These are phyloP conservation scores for Yarrowia sp. DNA, from an alignment of 805 yeast species.

Conservation along the genomic window DNA sequence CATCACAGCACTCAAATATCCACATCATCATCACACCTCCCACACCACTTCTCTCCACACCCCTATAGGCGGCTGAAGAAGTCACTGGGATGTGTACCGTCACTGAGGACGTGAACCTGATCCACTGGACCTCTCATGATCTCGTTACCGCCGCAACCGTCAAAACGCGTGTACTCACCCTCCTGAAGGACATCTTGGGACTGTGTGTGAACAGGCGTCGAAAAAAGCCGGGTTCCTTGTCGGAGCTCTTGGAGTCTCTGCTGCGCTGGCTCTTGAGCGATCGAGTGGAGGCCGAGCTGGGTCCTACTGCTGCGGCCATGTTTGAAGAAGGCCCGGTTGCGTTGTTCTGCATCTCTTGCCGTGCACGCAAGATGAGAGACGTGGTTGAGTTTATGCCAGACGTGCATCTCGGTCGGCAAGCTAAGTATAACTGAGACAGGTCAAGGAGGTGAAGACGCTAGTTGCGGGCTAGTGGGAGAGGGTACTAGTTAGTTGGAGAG, in stretches of 20 bases:
- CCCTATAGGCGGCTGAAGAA: no score
- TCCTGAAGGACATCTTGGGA: constrained; percentile 23
- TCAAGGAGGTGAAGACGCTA: background rate
- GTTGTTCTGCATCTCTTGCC: constrained; percentile 22
- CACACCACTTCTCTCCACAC: no score
- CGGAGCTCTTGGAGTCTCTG: constrained; percentile 27
- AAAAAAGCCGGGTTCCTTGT: constrained; percentile 31
- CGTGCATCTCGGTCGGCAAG: constrained; percentile 5
- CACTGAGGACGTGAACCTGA: no score
- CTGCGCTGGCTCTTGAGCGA: constrained; percentile 37
- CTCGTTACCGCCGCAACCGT: no score
- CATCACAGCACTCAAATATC: no score
- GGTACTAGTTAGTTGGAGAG: no score
- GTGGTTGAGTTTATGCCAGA: constrained; percentile 20
- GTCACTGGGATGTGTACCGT: no score
- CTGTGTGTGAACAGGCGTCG: constrained; percentile 34
- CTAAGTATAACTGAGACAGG: constrained; percentile 1
- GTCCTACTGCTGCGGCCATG: constrained; percentile 29
- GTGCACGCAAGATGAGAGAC: constrained; percentile 27
- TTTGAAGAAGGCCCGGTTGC: constrained; percentile 31
- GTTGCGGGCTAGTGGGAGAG: background rate
- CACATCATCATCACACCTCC: no score
- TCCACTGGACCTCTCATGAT: no score
- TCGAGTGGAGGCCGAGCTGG: constrained; percentile 25
- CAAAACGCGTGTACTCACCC: constrained; percentile 8